Percentiles rank a stretch among this genome's conserved stretches.
Evolutionary conservation across 2,329 filamentous ascomycete species (phyloP).

Genomic region (Scytalidium sp.): DNA sequence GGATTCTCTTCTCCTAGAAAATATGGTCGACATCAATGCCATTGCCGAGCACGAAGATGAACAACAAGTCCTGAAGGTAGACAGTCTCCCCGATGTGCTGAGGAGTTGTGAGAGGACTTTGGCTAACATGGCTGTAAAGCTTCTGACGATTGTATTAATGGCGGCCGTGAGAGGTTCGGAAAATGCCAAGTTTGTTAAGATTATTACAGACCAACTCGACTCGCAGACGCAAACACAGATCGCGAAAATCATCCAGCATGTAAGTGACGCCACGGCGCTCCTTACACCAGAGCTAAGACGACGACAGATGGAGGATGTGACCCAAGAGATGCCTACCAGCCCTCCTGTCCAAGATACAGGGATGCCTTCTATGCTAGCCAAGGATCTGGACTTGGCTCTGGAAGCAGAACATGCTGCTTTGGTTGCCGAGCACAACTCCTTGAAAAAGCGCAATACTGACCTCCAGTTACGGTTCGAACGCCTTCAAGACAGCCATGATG

Average conservation of each 20-base stretch:
- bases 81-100: neutral
- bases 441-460: conserved; percentile 56
- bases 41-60: conserved; percentile 55
- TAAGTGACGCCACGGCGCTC: conserved; percentile 5
- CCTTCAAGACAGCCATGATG: conserved; percentile 61
- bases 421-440: conserved; percentile 47
- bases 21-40: conserved; percentile 51
- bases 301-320: neutral
- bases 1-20: conserved; percentile 45
- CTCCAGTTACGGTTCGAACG: conserved; percentile 58
- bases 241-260: conserved; percentile 23
- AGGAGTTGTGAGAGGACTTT: neutral
- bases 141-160: conserved; percentile 61
- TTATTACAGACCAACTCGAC: conserved; percentile 39
- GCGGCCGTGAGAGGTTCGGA: conserved; percentile 59
- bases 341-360: conserved; percentile 4
- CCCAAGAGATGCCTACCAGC: neutral
- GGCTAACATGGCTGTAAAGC: conserved; percentile 36
- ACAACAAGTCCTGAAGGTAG: conserved; percentile 51
- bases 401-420: conserved; percentile 45
- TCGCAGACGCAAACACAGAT: conserved; percentile 38
- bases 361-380: conserved; percentile 1
- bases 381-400: conserved; percentile 31
- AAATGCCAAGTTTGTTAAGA: conserved; percentile 49
- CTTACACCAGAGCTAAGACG: neutral